These are phyloP conservation scores for Kurtzmaniella quercitrusa DNA, from an alignment of 1,139 yeast species.

Conservation along the genomic window DNA sequence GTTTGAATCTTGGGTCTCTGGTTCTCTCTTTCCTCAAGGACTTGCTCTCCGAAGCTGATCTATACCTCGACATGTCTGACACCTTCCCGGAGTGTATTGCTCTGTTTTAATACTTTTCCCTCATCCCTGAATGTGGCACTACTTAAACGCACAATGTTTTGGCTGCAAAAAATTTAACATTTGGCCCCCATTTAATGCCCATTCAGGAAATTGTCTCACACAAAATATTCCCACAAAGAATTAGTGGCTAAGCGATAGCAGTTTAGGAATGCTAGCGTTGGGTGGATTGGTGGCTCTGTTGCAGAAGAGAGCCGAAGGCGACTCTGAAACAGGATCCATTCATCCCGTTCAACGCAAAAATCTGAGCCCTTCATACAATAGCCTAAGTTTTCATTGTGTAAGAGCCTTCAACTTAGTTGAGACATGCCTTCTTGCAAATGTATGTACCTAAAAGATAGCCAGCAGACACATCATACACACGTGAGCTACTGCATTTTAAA, in stretches of 20 bases:
- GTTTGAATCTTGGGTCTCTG: background rate
- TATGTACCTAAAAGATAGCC: background rate
- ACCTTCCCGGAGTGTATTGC: background rate
- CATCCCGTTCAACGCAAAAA: background rate
- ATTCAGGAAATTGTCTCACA: background rate
- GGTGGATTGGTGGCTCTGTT: background rate
- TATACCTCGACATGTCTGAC: background rate
- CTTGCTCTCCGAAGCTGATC: background rate
- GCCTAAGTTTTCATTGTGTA: conserved; percentile 4
- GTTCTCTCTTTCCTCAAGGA: background rate
- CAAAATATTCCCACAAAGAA: background rate
- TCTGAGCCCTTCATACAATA: background rate
- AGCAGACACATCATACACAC: background rate
- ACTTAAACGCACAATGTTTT: background rate
- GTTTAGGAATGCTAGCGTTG: background rate
- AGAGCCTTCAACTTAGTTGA: background rate
- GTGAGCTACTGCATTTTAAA: no score
- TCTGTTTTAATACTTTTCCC: background rate
- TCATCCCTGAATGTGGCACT: background rate
- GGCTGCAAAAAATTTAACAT: background rate
- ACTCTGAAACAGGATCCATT: background rate
- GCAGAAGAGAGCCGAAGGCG: background rate
- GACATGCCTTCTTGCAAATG: background rate
- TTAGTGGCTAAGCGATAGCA: background rate
- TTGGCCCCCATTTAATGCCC: background rate